These are phyloP conservation scores for Eutrema japonicum DNA, from an alignment of 345 rosid genomes.

Conservation along the genomic window DNA sequence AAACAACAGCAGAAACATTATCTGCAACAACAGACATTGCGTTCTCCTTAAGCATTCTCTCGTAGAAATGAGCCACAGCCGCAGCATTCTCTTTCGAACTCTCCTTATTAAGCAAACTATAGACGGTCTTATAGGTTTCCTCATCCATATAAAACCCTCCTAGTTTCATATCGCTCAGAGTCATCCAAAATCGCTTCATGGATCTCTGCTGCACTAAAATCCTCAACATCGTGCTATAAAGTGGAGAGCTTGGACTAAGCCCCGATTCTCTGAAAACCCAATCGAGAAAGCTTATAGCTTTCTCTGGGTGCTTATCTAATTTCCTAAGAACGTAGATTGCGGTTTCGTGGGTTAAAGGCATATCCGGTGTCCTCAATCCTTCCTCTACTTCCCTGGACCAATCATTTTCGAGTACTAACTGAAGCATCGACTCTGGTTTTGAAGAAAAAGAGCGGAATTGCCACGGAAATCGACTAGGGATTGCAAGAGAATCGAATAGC, in stretches of 20 bases:
- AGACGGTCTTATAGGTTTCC: conserved; percentile 61
- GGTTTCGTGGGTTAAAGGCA: conserved; percentile 58
- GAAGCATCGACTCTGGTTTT: conserved; percentile 51
- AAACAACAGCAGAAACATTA: conserved; percentile 49
- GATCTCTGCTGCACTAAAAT: conserved; percentile 53
- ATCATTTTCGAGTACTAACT: conserved; percentile 48
- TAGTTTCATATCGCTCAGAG: conserved; percentile 66
- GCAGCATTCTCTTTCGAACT: conserved; percentile 55
- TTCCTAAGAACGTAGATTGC: conserved; percentile 68
- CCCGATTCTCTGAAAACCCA: conserved; percentile 66
- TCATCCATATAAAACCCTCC: conserved; percentile 70
- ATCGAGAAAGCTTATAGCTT: conserved; percentile 62
- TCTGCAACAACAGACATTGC: conserved; percentile 51
- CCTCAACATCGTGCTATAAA: conserved; percentile 72
- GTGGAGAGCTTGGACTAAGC: conserved; percentile 63
- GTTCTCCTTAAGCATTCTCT: conserved; percentile 71
- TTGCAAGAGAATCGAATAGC: conserved; percentile 29
- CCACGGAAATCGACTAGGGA: conserved; percentile 20
- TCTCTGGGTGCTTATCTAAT: conserved; percentile 58
- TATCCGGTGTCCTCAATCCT: conserved; percentile 45
- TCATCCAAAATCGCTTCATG: conserved; percentile 69
- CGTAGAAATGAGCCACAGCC: conserved; percentile 67
- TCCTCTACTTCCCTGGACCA: conserved; percentile 62
- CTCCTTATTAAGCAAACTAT: conserved; percentile 51
- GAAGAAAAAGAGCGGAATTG: conserved; percentile 51